Evolutionary conservation across 1,284 basidiomycete genomes (phyloP).

Genomic region (Uromyces viciae-fabae): DNA sequence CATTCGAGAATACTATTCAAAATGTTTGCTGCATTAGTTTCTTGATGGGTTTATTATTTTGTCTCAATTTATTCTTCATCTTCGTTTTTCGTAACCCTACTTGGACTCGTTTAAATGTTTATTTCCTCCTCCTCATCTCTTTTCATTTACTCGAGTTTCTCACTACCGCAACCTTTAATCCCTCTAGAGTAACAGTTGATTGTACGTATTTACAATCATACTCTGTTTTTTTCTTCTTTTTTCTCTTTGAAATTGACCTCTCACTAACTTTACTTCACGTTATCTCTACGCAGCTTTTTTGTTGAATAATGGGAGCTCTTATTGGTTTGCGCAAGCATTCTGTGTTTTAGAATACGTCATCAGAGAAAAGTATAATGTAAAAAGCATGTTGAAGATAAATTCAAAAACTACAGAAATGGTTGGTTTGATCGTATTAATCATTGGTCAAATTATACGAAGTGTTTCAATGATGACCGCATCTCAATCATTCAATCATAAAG

Average conservation of each 20-base stretch:
- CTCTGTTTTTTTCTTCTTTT: neutral
- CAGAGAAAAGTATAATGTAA: neutral
- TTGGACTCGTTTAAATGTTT: constrained; percentile 1
- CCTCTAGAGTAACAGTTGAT: constrained; percentile 32
- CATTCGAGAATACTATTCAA: constrained; percentile 39
- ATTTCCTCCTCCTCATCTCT: neutral
- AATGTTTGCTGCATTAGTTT: constrained; percentile 27
- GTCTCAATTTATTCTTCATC: neutral
- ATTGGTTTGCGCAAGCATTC: constrained; percentile 22
- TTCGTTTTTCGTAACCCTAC: neutral
- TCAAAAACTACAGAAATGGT: neutral
- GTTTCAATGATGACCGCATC: constrained; percentile 37
- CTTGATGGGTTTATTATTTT: constrained; percentile 21
- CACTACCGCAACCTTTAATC: constrained; percentile 41
- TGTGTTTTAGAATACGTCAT: neutral
- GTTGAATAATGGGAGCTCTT: constrained; percentile 31
- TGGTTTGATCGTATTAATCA: neutral
- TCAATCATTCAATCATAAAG: constrained; percentile 37
- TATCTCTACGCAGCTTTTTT: constrained; percentile 20
- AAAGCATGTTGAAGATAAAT: neutral
- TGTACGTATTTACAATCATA: neutral
- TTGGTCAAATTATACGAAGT: constrained; percentile 19
- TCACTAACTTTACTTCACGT: neutral
- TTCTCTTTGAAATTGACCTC: neutral
- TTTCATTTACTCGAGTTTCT: constrained; percentile 43